Conservation (phyloP, 1,139 yeast species). For the Debaryomycetaceae sp. region DNA sequence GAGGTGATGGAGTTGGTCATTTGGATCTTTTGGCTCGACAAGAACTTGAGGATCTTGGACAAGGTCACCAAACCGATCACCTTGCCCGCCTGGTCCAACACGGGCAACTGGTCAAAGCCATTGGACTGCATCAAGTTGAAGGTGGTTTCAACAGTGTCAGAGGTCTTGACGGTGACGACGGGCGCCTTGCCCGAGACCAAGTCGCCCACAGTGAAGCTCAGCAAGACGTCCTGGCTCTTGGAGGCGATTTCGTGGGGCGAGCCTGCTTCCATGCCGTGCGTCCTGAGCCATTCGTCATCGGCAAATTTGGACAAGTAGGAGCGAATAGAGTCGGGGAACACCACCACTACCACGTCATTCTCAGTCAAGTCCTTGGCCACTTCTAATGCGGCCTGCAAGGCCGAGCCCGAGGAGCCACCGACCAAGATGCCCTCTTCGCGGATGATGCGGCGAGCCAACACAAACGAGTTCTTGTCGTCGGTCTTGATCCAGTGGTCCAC, state of each 20-base stretch:
- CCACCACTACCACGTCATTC: slow-evolving; percentile 68
- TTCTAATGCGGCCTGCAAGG: slow-evolving; percentile 69
- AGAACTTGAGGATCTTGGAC: slow-evolving; percentile 58
- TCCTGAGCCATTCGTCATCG: slow-evolving; percentile 87
- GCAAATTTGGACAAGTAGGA: slow-evolving; percentile 82
- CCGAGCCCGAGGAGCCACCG: slow-evolving; percentile 84
- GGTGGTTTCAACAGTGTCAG: slow-evolving; percentile 55
- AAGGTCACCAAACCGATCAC: slow-evolving; percentile 71
- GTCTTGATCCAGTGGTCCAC: slow-evolving; percentile 84
- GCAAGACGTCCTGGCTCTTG: slow-evolving; percentile 42
- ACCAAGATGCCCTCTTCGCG: slow-evolving; percentile 80
- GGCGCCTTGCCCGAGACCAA: slow-evolving; percentile 61
- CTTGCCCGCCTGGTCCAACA: slow-evolving; percentile 47
- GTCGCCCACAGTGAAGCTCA: slow-evolving; percentile 46
- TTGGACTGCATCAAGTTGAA: slow-evolving; percentile 63
- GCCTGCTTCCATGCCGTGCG: slow-evolving; percentile 57
- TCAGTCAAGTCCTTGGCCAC: slow-evolving; percentile 64
- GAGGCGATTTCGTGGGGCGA: slow-evolving; percentile 32
- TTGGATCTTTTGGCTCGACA: slow-evolving; percentile 54
- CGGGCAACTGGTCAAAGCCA: slow-evolving; percentile 84
- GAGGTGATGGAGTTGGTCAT: slow-evolving; percentile 50
- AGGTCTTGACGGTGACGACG: slow-evolving; percentile 61
- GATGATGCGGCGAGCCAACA: slow-evolving; percentile 73
- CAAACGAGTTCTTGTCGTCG: slow-evolving; percentile 72
- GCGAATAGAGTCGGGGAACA: slow-evolving; percentile 82